phyloP scores from a whole-genome alignment of 768 basidiomycete genomes.

The Lyophyllum semitale region DNA sequence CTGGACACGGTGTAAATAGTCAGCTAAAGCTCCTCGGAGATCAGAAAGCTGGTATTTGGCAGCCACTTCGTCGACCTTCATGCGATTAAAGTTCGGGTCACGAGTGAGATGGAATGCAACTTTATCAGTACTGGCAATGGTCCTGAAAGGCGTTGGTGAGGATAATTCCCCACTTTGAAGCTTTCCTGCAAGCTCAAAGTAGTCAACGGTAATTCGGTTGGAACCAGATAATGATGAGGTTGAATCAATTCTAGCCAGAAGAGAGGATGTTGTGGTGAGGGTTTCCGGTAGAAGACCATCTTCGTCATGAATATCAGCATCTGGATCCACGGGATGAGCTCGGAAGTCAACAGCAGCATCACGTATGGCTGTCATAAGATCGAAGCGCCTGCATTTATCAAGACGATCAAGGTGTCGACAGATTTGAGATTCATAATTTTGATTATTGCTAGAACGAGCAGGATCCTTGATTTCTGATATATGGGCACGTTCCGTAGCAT shows the following conservation, averaged over 20 bases:
- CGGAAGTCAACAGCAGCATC: constrained; percentile 6
- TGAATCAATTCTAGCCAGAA: neutral
- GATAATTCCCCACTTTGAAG: neutral
- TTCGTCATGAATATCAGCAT: constrained; percentile 2
- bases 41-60: constrained; percentile 10
- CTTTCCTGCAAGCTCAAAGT: neutral
- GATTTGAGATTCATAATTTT: constrained; percentile 35
- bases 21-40: neutral
- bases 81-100: constrained; percentile 1
- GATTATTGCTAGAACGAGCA: constrained; percentile 30
- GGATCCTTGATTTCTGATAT: constrained; percentile 36
- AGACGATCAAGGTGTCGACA: constrained; percentile 28
- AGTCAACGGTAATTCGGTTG: neutral
- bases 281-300: neutral
- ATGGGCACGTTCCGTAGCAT: constrained; percentile 36
- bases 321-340: neutral
- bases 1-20: neutral
- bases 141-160: constrained; percentile 2
- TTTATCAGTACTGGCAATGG: neutral
- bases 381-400: constrained; percentile 32
- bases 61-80: constrained; percentile 2
- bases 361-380: constrained; percentile 22
- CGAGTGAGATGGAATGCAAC: constrained; percentile 12
- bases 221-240: neutral
- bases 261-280: neutral